Conservation (phyloP, 228 moss, liverwort and hornwort species). For the Sphagnum magellanicum region DNA sequence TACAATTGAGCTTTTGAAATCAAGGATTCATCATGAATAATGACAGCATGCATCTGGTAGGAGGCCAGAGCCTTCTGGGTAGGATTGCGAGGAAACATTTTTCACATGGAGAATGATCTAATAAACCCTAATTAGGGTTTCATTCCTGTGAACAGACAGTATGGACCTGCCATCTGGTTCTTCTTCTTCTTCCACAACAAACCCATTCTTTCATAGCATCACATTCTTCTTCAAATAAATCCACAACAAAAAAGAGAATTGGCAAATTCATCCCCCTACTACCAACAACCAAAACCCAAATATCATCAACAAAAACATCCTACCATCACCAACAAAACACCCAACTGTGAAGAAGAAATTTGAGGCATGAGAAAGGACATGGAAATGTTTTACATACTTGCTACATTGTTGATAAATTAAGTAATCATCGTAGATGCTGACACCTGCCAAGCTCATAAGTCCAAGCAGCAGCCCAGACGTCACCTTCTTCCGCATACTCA, state of each 20-base stretch:
- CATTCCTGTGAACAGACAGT: too few species aligned
- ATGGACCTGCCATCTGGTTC: too few species aligned
- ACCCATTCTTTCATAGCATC: not conserved
- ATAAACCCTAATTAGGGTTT: too few species aligned
- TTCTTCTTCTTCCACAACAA: too few species aligned
- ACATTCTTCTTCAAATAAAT: not conserved
- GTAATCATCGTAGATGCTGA: slow-evolving; percentile 50
- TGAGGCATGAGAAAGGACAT: not conserved
- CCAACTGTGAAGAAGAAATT: not conserved
- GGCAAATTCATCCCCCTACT: not conserved
- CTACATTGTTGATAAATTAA: slow-evolving; percentile 55
- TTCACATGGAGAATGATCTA: too few species aligned
- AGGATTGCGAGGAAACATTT: too few species aligned
- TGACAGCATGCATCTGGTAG: too few species aligned
- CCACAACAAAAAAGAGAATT: not conserved
- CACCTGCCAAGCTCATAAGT: slow-evolving; percentile 36
- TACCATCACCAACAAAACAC: not conserved
- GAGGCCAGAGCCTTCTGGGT: too few species aligned
- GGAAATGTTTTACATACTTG: slow-evolving; percentile 14
- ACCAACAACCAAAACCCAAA: not conserved
- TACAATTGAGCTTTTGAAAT: too few species aligned
- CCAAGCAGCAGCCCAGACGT: slow-evolving; percentile 35
- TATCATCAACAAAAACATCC: not conserved
- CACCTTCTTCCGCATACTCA: slow-evolving; percentile 39
- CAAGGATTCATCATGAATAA: too few species aligned